Base-by-base conservation (phyloP, 1,284 basidiomycete species). In the Microbotryomycetes sp. region DNA sequence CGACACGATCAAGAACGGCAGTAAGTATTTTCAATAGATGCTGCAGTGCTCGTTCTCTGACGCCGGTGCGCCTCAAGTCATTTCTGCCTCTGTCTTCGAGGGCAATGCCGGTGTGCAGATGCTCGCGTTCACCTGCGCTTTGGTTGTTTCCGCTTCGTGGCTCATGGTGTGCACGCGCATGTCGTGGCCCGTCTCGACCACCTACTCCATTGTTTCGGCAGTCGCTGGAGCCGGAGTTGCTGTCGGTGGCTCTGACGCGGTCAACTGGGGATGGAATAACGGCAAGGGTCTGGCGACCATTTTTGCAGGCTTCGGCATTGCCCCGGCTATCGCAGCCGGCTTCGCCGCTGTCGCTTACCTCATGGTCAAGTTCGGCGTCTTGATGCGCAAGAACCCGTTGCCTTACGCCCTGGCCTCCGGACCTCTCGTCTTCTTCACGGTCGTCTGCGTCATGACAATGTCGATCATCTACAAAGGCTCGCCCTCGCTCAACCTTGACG, bases 191-290 rank as follows among this genome's bases (percentile, higher is more conserved):
- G 77, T 80, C 41, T 79, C 77, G 3, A 60, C 61, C 5, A 62
- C 61, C 30, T 63, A 59, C 41, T 57, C 54, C 13, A 76, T 79
- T 61, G 75, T 80, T 29, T 77, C 78, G 3, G 78, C 78, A 0
- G 68, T 80, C 5, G 77, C 76, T 13, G 79, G 79, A 69, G 76
- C 77, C 30, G 79, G 79, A 61, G 76, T 80, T 23, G 79, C 79
- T 1, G 67, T 75, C 13, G 76, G 73, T 27, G 78, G 79, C 9
- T 60, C 67, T 26, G 68, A 73, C n/a, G 69, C 72, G 0, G 77
- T 78, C 51, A 66, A 77, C 50, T 80, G 79, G 79, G 79, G 79
- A 11, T 81, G 79, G 80, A 77, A 79, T 67, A 70, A 66, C 45
- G 77, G 75, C 31, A 77, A 76, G 66, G 79, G 79, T 62, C 67